Evolutionary conservation across 2,329 filamentous ascomycete genomes (phyloP), one percentile per base, ranked within the genome.

Genomic region (Xylaria sp.): DNA sequence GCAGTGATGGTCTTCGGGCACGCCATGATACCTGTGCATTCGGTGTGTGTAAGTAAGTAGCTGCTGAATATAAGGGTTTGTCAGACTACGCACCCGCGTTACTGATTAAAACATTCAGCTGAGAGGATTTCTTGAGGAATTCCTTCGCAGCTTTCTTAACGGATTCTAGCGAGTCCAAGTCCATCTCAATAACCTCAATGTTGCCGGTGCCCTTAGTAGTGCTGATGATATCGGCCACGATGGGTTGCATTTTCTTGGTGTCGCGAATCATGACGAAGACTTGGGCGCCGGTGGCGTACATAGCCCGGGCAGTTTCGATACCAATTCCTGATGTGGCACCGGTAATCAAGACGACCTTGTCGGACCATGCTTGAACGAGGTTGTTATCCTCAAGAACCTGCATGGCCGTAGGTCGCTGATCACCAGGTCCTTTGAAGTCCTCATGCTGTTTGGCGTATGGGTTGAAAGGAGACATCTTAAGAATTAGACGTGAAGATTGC

Each of bases 261-360:
- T 70, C 48, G 3, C 61, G 61, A 24, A 65, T 65, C 21, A 62
- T 53, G 50, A 68, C 6, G 57, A 61, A 68, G 27, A 65, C 39
- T 4, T 17, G 53, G 27, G 61, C 66, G 17, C 76, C 75, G 0
- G 85, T 83, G 11, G 79, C 73, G 24, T 78, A 73, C 21, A 87
- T 77, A 1, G 84, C 84, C 12, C 78, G 77, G 2, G 78, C 80
- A 1, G 82, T 84, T 67, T 85, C 82, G 24, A 83, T 71, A 1
- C 83, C 84, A 14, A 85, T 74, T 0, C 83, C 83, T 17, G 81
- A 78, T 21, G 81, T 80, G 3, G 74, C 75, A 4, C 84, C 84
- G 0, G 84, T 85, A 64, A 85, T 79, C 19, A 85, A 67, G 7
- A 82, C 75, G 14, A 80, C 79, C 68, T 82, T 82, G 55, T 75